These are phyloP conservation scores for Apiotrichum laibachii DNA, from an alignment of 1,284 basidiomycete species.

Conservation along the genomic window DNA sequence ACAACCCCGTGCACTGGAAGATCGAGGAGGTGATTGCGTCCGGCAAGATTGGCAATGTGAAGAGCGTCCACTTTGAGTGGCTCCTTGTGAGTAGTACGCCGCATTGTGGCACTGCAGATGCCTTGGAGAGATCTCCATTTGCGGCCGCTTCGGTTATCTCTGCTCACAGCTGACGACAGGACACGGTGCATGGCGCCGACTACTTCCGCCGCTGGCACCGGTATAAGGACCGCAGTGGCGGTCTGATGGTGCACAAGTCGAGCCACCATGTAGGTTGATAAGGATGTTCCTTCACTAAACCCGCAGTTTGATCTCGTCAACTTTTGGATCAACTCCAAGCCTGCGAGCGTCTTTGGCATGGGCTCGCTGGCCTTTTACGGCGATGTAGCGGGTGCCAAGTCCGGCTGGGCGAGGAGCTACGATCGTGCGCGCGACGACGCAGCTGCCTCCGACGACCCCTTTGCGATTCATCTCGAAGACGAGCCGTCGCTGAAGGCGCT, in stretches of 20 bases:
- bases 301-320: slow-evolving; percentile 52
- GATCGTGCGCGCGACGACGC: slow-evolving; percentile 54
- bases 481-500: slow-evolving; percentile 55
- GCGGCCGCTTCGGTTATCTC: neutral
- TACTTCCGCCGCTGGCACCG: slow-evolving; percentile 60
- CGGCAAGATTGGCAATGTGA: slow-evolving; percentile 58
- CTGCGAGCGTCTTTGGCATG: slow-evolving; percentile 57
- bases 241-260: slow-evolving; percentile 59
- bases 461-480: slow-evolving; percentile 57
- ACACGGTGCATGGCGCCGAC: slow-evolving; percentile 59
- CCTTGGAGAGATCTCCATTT: too few species aligned
- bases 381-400: slow-evolving; percentile 54
- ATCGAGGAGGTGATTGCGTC: slow-evolving; percentile 57
- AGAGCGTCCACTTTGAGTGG: slow-evolving; percentile 62
- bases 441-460: slow-evolving; percentile 56
- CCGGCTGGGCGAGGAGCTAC: slow-evolving; percentile 58
- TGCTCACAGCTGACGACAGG: slow-evolving; percentile 21
- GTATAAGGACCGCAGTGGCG: slow-evolving; percentile 57
- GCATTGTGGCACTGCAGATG: slow-evolving; percentile 9
- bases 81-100: slow-evolving; percentile 48
- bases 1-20: slow-evolving; percentile 60
- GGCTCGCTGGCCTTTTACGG: slow-evolving; percentile 58
- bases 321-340: slow-evolving; percentile 59
- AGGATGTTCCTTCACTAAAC: slow-evolving; percentile 15
- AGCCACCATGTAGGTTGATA: slow-evolving; percentile 53